Conservation (phyloP, 2,329 filamentous ascomycete species). For the Phaeoacremonium minimum region DNA sequence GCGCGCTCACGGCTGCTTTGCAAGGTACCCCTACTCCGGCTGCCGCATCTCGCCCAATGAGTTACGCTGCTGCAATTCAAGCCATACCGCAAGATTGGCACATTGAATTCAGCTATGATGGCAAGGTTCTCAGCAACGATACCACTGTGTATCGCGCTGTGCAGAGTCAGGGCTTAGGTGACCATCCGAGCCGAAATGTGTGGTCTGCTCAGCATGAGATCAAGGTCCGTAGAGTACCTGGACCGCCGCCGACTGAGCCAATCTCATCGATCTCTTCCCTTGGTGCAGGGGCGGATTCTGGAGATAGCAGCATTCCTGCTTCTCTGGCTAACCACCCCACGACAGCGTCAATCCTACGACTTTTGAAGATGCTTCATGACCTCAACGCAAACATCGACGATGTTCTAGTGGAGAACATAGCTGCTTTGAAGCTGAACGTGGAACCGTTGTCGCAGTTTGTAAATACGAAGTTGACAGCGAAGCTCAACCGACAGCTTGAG, state of each 20-base stretch:
- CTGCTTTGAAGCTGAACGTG: conserved; percentile 64
- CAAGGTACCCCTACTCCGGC: conserved; percentile 44
- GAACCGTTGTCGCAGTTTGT: conserved; percentile 93
- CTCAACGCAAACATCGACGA: conserved; percentile 93
- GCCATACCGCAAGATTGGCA: conserved; percentile 90
- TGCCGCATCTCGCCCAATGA: conserved; percentile 62
- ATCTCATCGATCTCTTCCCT: conserved; percentile 52
- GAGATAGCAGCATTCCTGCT: conserved; percentile 62
- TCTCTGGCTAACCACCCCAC: conserved; percentile 80
- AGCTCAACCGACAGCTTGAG: conserved; percentile 93
- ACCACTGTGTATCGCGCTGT: conserved; percentile 96
- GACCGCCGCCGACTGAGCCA: conserved; percentile 73
- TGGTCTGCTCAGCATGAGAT: conserved; percentile 91
- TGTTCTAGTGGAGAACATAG: conserved; percentile 74
- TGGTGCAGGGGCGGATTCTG: conserved; percentile 46
- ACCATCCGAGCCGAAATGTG: conserved; percentile 69
- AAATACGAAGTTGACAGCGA: conserved; percentile 96
- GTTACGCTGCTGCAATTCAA: conserved; percentile 81
- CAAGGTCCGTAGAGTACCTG: conserved; percentile 82
- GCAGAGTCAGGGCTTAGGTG: conserved; percentile 56
- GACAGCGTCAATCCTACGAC: conserved; percentile 79
- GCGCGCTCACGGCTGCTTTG: conserved; percentile 32
- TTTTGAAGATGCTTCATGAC: conserved; percentile 87
- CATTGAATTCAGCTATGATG: conserved; percentile 88
- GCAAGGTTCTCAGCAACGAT: conserved; percentile 79